These are phyloP conservation scores for Penicillium hordei DNA, from an alignment of 2,329 filamentous ascomycete genomes.

Conservation along the genomic window DNA sequence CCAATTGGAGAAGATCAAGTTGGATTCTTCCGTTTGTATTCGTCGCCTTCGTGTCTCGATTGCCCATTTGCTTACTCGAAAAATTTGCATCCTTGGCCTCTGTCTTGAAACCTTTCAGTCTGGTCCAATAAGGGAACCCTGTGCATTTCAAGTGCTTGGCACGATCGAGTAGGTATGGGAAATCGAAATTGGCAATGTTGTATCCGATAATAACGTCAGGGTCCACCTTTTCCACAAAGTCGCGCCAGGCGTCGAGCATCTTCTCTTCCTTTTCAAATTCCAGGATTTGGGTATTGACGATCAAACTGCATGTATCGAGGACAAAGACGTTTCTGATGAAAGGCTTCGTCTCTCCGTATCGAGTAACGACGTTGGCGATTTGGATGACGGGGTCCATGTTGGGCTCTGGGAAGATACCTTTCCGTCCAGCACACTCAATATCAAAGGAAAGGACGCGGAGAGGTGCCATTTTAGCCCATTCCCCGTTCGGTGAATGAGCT, in stretches of 20 bases:
- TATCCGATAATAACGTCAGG: slow-evolving; percentile 98
- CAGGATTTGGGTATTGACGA: slow-evolving; percentile 91
- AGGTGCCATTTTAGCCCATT: slow-evolving; percentile 98
- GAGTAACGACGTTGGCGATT: slow-evolving; percentile 93
- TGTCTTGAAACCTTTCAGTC: slow-evolving; percentile 70
- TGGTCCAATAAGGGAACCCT: slow-evolving; percentile 83
- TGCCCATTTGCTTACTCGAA: slow-evolving; percentile 97
- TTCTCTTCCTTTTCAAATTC: slow-evolving; percentile 78
- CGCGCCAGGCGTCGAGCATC: slow-evolving; percentile 89
- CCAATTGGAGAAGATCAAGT: slow-evolving; percentile 87
- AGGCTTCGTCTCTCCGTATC: slow-evolving; percentile 91
- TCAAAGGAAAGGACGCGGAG: slow-evolving; percentile 92
- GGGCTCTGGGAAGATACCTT: slow-evolving; percentile 94
- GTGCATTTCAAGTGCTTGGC: slow-evolving; percentile 78
- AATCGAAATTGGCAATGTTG: slow-evolving; percentile 98
- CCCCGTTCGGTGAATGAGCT: slow-evolving; percentile 82
- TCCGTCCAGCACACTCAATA: slow-evolving; percentile 96
- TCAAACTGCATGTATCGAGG: slow-evolving; percentile 84
- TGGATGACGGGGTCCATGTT: slow-evolving; percentile 93
- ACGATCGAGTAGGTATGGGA: slow-evolving; percentile 88
- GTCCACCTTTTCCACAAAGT: slow-evolving; percentile 86
- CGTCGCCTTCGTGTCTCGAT: slow-evolving; percentile 87
- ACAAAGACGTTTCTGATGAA: slow-evolving; percentile 98
- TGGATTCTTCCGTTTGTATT: slow-evolving; percentile 94
- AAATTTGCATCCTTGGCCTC: slow-evolving; percentile 78